Evolutionary conservation across 306 rosid species (phyloP).

Genomic region (Quercus rubra): DNA sequence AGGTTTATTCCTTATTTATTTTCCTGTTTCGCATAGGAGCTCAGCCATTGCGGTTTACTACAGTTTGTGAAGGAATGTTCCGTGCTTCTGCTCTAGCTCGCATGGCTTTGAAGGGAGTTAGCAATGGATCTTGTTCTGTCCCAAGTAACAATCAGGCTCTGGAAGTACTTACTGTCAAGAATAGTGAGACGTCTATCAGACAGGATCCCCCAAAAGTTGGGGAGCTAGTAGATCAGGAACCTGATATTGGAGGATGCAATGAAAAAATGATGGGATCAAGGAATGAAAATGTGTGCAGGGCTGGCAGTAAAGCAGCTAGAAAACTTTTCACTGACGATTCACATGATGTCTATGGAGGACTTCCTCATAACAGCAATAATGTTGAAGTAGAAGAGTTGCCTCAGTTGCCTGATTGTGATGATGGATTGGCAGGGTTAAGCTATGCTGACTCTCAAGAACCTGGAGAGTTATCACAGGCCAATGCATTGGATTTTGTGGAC

Average conservation of each 20-base stretch:
- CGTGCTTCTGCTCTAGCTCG: constrained; percentile 54
- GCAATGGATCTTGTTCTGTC: constrained; percentile 26
- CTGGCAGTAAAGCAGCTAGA: constrained; percentile 59
- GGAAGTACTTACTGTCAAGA: constrained; percentile 24
- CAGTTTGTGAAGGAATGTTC: constrained; percentile 41
- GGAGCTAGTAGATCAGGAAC: constrained; percentile 29
- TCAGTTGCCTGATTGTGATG: constrained; percentile 38
- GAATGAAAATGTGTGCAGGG: constrained; percentile 27
- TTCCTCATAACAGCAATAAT: constrained; percentile 26
- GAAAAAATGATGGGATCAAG: constrained; percentile 23
- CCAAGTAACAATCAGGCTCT: constrained; percentile 16
- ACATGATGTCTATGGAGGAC: constrained; percentile 24
- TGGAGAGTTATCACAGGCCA: constrained; percentile 70
- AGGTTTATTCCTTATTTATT: constrained; percentile 1
- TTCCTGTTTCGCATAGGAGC: constrained; percentile 42
- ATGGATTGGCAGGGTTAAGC: constrained; percentile 61
- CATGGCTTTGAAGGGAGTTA: constrained; percentile 24
- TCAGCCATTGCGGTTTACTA: constrained; percentile 42
- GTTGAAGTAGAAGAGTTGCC: constrained; percentile 29
- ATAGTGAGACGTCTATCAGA: constrained; percentile 22
- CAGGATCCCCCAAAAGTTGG: constrained; percentile 27
- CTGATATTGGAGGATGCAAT: constrained; percentile 12
- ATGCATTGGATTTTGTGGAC: constrained; percentile 86
- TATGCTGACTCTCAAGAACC: constrained; percentile 89
- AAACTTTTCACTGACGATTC: constrained; percentile 66